Base-by-base conservation (phyloP, 2,329 filamentous ascomycete species). In the Verticillium klebahnii region DNA sequence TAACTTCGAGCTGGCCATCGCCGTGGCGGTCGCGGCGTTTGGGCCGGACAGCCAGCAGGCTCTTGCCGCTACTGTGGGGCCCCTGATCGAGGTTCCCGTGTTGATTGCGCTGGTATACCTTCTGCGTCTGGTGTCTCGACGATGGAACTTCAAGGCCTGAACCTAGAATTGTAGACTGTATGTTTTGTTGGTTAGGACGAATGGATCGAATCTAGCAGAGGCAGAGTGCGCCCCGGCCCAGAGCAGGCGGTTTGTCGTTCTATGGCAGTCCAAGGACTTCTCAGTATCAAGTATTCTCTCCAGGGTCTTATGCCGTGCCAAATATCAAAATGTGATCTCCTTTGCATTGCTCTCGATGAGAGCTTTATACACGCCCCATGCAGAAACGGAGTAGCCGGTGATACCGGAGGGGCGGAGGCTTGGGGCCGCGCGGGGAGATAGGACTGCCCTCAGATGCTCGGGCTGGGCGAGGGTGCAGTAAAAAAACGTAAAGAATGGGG, bases 1-100 rank as follows among this genome's bases (percentile, higher is more conserved):
- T 70, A 93, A 93, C 70, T 93, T 94, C 70, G 91, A 94, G 77
- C 77, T 94, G 32, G 90, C 91, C 0, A 93, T 94, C 74, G 90
- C 90, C 0, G 90, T 94, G 0, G 89, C 89, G 0, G 86, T 93
- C 3, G 89, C 90, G 0, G 87, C 87, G 0, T 93, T 88, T 75
- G 90, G 90, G 0, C 81, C 87, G 0, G 77, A 88, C 56, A 91
- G 88, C 69, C 85, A 91, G 60, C 86, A 93, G 73, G 90, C 90
- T 0, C 76, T 93, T 45, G 90, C 90, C 2, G 80, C 88, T 11
- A 93, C 90, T 0, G 90, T 93, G 0, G 90, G 90, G 0, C 91
- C 90, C 2, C 73, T 93, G 66, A 88, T 94, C 62, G 90, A 94
- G 70, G 90, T 93, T 5, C 90, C 90, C 0, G 89, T 93, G 2